These are phyloP conservation scores for Chaetomium fimeti DNA, from an alignment of 495 filamentous ascomycete species.

Conservation along the genomic window DNA sequence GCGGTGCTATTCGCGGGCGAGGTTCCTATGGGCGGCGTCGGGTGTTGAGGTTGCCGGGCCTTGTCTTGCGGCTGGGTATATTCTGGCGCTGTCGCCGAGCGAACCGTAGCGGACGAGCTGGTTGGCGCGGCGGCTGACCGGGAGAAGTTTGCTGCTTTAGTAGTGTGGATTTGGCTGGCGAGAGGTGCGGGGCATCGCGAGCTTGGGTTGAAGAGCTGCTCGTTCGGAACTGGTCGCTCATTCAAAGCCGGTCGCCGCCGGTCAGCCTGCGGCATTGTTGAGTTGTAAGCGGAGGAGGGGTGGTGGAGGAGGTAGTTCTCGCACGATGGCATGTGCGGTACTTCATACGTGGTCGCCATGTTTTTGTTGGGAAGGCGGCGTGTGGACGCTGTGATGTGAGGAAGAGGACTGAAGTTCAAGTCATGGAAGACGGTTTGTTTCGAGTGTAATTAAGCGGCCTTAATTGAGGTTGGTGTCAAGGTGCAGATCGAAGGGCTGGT, in stretches of 20 bases:
- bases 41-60: slow-evolving; percentile 35
- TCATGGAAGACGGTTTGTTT: slow-evolving; percentile 23
- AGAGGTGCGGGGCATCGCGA: slow-evolving; percentile 23
- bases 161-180: neutral
- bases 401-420: slow-evolving; percentile 15
- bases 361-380: slow-evolving; percentile 49
- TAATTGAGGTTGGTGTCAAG: no score
- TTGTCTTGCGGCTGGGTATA: slow-evolving; percentile 18
- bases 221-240: slow-evolving; percentile 34
- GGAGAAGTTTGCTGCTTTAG: slow-evolving; percentile 7
- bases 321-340: slow-evolving; percentile 43
- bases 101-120: neutral
- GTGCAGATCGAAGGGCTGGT: no score
- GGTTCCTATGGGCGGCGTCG: slow-evolving; percentile 37
- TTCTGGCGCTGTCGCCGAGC: slow-evolving; percentile 1
- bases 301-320: slow-evolving; percentile 39
- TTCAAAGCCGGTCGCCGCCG: slow-evolving; percentile 30
- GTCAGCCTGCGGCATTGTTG: slow-evolving; percentile 29
- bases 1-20: slow-evolving; percentile 34
- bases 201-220: slow-evolving; percentile 29
- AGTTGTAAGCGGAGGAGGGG: slow-evolving; percentile 36
- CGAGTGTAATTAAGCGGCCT: neutral
- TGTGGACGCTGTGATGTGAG: slow-evolving; percentile 18
- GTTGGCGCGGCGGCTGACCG: slow-evolving; percentile 5
- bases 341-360: slow-evolving; percentile 51